Conservation (phyloP, 2,329 filamentous ascomycete species). For the Aspergillus caelatus region DNA sequence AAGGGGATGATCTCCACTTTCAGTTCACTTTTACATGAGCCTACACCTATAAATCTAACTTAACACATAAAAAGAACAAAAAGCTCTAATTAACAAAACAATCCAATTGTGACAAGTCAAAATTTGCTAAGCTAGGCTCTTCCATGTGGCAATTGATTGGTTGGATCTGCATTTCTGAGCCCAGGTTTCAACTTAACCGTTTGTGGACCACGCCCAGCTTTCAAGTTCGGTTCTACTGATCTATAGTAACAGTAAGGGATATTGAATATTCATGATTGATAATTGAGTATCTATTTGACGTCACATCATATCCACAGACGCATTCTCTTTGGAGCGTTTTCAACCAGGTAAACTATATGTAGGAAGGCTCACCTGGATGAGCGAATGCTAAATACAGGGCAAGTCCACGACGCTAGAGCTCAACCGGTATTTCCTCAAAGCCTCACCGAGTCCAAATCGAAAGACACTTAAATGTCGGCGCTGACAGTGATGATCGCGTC, state of each 20-base stretch:
- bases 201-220: neutral
- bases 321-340: neutral
- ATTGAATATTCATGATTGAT: neutral
- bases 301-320: neutral
- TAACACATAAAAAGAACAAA: too few relatives aligned
- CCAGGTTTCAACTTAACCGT: neutral
- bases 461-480: neutral
- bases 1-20: neutral
- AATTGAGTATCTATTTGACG: neutral
- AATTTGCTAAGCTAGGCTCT: neutral
- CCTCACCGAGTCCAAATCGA: neutral
- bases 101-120: neutral
- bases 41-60: too few relatives aligned
- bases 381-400: neutral
- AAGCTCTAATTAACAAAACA: too few relatives aligned
- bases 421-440: neutral
- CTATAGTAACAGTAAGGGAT: neutral
- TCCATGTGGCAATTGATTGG: neutral
- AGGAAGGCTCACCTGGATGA: neutral
- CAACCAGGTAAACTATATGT: neutral
- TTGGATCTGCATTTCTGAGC: too few relatives aligned
- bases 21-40: neutral
- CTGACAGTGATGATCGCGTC: slow-evolving; percentile 1
- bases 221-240: neutral
- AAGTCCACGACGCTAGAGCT: neutral